Percentiles rank a stretch among this genome's conserved stretches.
Evolutionary conservation across 2,329 filamentous ascomycete species (phyloP).

Genomic region (Aureobasidium namibiae): DNA sequence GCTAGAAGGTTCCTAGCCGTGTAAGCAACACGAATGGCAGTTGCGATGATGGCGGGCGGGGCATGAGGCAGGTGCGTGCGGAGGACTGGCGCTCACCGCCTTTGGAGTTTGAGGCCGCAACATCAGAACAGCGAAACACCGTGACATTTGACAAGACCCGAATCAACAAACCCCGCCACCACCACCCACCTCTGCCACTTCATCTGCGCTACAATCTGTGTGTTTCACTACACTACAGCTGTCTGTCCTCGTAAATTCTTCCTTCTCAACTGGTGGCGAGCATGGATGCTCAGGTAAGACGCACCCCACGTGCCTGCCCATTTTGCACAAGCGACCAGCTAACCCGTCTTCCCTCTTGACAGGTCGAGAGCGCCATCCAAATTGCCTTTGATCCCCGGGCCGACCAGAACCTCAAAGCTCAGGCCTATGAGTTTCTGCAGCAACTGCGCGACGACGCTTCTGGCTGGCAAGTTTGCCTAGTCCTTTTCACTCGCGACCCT

Average conservation of each 20-base stretch:
- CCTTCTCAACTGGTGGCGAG: slow-evolving; percentile 2
- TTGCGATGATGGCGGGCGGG: background rate
- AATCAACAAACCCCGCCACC: slow-evolving; percentile 7
- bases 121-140: background rate
- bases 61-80: background rate
- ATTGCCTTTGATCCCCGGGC: slow-evolving; percentile 81
- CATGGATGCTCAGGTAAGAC: slow-evolving; percentile 16
- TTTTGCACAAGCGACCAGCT: background rate
- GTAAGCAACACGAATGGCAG: background rate
- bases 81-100: background rate
- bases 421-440: slow-evolving; percentile 72
- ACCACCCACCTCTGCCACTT: background rate
- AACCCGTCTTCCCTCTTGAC: background rate
- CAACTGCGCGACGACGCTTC: slow-evolving; percentile 74
- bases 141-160: background rate
- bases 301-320: background rate
- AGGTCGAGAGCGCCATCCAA: slow-evolving; percentile 93
- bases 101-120: background rate
- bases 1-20: background rate
- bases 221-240: slow-evolving; percentile 8
- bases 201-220: background rate
- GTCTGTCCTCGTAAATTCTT: background rate
- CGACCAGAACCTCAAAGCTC: slow-evolving; percentile 64
- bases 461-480: slow-evolving; percentile 83
- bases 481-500: slow-evolving; percentile 73